phyloP scores from a whole-genome alignment of 805 yeast genomes.

The Lachancea sp. region DNA sequence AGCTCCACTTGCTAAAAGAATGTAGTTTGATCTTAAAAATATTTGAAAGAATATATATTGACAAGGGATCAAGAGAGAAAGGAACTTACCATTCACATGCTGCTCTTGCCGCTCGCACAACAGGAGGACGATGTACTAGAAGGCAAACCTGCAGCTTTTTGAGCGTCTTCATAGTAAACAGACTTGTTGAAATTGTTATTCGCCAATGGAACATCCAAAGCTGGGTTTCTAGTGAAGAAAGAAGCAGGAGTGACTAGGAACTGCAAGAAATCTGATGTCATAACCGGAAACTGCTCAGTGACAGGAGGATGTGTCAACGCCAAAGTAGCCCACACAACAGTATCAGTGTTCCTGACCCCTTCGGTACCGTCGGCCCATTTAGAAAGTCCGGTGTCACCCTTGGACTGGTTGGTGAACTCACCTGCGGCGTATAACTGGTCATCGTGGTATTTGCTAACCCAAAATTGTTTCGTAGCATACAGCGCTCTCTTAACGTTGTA shows the following conservation, averaged over 20 bases:
- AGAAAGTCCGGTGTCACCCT: conserved; percentile 61
- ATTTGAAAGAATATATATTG: too few relatives aligned
- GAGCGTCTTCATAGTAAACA: conserved; percentile 32
- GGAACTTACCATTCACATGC: conserved; percentile 10
- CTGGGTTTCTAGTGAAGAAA: conserved; percentile 73
- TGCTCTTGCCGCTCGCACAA: conserved; percentile 16
- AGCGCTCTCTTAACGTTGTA: conserved; percentile 64
- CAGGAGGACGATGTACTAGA: conserved; percentile 5
- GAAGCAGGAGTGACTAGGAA: conserved; percentile 63
- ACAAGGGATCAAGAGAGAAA: too few relatives aligned
- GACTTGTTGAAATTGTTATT: conserved; percentile 64
- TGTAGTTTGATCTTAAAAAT: too few relatives aligned
- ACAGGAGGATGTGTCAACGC: conserved; percentile 80
- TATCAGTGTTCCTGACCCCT: conserved; percentile 63
- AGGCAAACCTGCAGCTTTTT: conserved; percentile 14
- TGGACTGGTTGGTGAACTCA: conserved; percentile 79
- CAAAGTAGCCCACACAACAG: conserved; percentile 76
- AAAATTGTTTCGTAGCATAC: conserved; percentile 69
- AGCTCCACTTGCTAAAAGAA: too few relatives aligned
- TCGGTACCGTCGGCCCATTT: conserved; percentile 66
- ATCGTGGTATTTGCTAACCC: conserved; percentile 77
- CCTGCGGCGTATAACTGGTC: conserved; percentile 74
- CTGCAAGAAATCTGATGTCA: conserved; percentile 76
- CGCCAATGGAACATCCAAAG: conserved; percentile 70
- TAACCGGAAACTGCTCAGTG: conserved; percentile 83